Conservation (phyloP, 148 eudicot species). For the Amaranthus palmeri region DNA sequence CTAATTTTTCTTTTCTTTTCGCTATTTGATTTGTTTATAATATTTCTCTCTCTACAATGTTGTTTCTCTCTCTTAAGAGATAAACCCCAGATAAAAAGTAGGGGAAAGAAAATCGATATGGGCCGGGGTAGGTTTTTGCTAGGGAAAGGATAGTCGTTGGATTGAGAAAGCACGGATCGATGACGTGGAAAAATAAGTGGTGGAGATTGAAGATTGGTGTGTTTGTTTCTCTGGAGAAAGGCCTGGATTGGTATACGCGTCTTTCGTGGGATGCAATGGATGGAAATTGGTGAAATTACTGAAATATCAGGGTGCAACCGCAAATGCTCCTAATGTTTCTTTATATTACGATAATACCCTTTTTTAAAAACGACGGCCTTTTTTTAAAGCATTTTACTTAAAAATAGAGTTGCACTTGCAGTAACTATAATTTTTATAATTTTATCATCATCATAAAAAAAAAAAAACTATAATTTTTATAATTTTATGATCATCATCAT, state of each 20-base stretch:
- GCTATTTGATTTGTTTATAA: constrained; percentile 5
- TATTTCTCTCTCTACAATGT: constrained; percentile 19
- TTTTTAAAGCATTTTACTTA: no score
- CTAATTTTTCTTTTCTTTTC: constrained; percentile 20
- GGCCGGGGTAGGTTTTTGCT: constrained; percentile 42
- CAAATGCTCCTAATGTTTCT: background rate
- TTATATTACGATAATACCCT: constrained; percentile 18
- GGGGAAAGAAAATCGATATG: constrained; percentile 34
- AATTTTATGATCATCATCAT: no score
- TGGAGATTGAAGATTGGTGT: constrained; percentile 44
- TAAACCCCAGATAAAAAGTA: constrained; percentile 18
- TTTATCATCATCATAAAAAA: no score
- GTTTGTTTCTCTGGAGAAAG: constrained; percentile 42
- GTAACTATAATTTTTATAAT: no score
- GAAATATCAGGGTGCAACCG: constrained; percentile 13
- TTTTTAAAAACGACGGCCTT: background rate
- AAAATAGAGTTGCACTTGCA: no score
- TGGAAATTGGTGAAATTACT: constrained; percentile 19
- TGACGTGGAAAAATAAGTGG: constrained; percentile 62
- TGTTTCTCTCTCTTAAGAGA: background rate
- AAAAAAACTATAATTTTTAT: no score
- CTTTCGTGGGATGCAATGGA: constrained; percentile 18
- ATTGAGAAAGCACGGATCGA: constrained; percentile 39
- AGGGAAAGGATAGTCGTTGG: constrained; percentile 33
- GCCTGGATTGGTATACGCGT: constrained; percentile 11